phyloP scores from a whole-genome alignment of 2,329 filamentous ascomycete species.

The Fusarium drepaniforme region DNA sequence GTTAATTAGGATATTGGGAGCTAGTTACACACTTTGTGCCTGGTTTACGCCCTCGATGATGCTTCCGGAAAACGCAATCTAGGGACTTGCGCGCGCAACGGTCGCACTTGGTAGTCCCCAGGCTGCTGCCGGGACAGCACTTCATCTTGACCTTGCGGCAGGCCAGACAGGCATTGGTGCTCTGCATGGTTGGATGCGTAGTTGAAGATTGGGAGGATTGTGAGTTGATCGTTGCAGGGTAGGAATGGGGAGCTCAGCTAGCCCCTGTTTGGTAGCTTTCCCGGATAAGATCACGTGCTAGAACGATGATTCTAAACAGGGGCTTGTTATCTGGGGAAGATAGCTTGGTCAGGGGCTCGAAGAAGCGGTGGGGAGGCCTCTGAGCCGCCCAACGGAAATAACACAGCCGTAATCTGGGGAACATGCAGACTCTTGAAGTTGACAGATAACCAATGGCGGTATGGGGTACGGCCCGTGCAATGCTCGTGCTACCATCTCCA shows the following conservation, averaged over 20 bases:
- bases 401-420: background rate
- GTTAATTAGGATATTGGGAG: no score
- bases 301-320: background rate
- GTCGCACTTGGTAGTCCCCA: constrained; percentile 45
- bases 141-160: constrained; percentile 56
- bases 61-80: constrained; percentile 53
- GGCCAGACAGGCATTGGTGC: constrained; percentile 49
- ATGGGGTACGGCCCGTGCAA: background rate
- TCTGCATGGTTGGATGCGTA: background rate
- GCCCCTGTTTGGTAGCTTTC: background rate
- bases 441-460: background rate
- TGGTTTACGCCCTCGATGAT: constrained; percentile 54
- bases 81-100: constrained; percentile 53
- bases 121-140: constrained; percentile 42
- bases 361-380: no score
- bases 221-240: background rate
- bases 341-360: no score
- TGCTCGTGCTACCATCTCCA: background rate
- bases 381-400: no score
- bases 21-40: constrained; percentile 46
- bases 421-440: background rate
- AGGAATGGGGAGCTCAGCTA: background rate
- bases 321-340: background rate
- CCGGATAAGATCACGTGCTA: background rate
- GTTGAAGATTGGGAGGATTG: background rate